A percentile compares a stretch with the other conserved stretches of the same genome.
phyloP scores from a whole-genome alignment of 2,329 filamentous ascomycete species.

The Geosmithia morbida region DNA sequence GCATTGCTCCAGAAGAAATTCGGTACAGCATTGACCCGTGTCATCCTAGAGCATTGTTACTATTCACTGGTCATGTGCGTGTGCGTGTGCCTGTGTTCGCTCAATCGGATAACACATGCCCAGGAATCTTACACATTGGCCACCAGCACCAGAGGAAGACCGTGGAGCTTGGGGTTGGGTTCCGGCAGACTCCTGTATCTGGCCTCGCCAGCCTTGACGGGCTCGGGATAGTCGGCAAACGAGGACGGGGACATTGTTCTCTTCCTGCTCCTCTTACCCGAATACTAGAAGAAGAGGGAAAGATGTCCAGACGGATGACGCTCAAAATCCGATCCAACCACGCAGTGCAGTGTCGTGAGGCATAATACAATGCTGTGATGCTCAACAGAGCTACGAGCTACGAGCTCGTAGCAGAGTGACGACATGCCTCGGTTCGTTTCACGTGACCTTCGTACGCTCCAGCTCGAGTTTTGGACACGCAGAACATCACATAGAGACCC shows the following conservation, averaged over 20 bases:
- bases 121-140: conserved; percentile 41
- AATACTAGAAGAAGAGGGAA: no score
- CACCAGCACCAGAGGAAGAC: conserved; percentile 45
- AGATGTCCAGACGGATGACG: no score
- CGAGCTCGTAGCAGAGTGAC: background rate
- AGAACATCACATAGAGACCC: no score
- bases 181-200: conserved; percentile 22
- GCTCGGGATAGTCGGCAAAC: conserved; percentile 28
- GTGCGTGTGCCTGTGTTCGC: no score
- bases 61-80: no score
- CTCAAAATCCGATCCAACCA: no score
- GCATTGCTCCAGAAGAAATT: conserved; percentile 58
- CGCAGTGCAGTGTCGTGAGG: no score
- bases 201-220: conserved; percentile 18
- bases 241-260: conserved; percentile 5
- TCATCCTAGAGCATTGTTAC: background rate
- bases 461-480: no score
- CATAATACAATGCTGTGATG: no score
- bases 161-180: conserved; percentile 57
- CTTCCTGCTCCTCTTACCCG: no score
- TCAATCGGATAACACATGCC: no score
- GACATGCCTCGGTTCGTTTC: background rate
- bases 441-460: background rate
- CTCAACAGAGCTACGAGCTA: no score
- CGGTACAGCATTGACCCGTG: conserved; percentile 27